Percentiles rank a stretch among this genome's conserved stretches.
These are phyloP conservation scores for Aureobasidium sp. DNA, from an alignment of 2,329 filamentous ascomycete genomes.

Conservation along the genomic window DNA sequence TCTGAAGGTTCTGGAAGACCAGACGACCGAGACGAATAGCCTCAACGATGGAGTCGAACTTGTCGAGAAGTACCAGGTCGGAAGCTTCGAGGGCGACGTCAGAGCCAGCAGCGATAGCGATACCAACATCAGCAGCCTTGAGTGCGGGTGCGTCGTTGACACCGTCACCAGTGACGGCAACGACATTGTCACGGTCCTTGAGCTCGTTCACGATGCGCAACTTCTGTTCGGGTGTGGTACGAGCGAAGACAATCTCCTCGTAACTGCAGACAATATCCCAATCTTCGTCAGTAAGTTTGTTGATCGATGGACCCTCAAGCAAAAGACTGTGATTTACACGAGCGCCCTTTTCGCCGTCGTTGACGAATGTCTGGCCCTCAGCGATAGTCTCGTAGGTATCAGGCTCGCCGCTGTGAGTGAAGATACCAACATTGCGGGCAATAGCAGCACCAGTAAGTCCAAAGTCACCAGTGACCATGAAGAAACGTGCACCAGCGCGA, in stretches of 20 bases:
- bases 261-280: slow-evolving; percentile 45
- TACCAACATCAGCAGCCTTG: slow-evolving; percentile 39
- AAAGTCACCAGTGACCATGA: slow-evolving; percentile 40
- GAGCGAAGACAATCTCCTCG: slow-evolving; percentile 43
- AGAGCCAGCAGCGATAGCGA: slow-evolving; percentile 29
- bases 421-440: slow-evolving; percentile 36
- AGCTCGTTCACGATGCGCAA: slow-evolving; percentile 37
- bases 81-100: slow-evolving; percentile 49
- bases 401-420: slow-evolving; percentile 23
- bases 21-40: slow-evolving; percentile 70
- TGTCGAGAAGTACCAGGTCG: slow-evolving; percentile 74
- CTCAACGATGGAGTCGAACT: slow-evolving; percentile 74
- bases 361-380: slow-evolving; percentile 7
- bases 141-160: slow-evolving; percentile 41
- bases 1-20: slow-evolving; percentile 21
- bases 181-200: slow-evolving; percentile 31
- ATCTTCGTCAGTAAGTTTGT: slow-evolving; percentile 27
- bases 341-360: slow-evolving; percentile 4
- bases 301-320: slow-evolving; percentile 20
- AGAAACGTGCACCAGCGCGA: slow-evolving; percentile 33
- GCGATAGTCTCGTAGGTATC: slow-evolving; percentile 25
- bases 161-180: slow-evolving; percentile 37
- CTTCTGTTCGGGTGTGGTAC: slow-evolving; percentile 39
- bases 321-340: slow-evolving; percentile 16
- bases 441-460: slow-evolving; percentile 36